Percentiles rank a stretch among this genome's conserved stretches.
These are phyloP conservation scores for Aspergillus nomiae DNA, from an alignment of 2,329 filamentous ascomycete species.

Conservation along the genomic window DNA sequence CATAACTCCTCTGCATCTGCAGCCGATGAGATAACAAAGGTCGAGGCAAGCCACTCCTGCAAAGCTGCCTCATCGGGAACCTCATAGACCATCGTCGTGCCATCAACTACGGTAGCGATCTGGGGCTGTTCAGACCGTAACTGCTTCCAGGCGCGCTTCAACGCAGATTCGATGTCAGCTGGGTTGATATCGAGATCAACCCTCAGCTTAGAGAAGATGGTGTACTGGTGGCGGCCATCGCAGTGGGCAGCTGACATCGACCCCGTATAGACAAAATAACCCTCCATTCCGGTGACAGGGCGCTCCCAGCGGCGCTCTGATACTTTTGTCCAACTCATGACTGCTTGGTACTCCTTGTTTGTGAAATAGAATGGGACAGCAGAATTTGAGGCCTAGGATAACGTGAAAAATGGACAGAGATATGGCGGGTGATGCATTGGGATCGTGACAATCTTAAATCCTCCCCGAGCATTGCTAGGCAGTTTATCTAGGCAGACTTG, in stretches of 20 bases:
- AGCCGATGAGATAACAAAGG: slow-evolving; percentile 10
- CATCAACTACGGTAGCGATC: not conserved
- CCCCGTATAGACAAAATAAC: not conserved
- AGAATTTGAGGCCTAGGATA: too few relatives aligned
- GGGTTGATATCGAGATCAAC: not conserved
- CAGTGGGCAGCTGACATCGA: not conserved
- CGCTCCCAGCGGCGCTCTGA: not conserved
- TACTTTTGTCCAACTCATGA: too few relatives aligned
- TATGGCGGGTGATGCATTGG: too few relatives aligned
- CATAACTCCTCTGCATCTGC: not conserved
- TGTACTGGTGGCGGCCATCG: not conserved
- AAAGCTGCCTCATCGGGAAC: not conserved
- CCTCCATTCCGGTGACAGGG: slow-evolving; percentile 4
- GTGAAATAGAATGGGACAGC: too few relatives aligned
- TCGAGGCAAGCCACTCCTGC: not conserved
- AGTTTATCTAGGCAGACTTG: too few relatives aligned
- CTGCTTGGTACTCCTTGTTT: too few relatives aligned
- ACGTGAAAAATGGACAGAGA: too few relatives aligned
- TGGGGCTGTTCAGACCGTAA: slow-evolving; percentile 2
- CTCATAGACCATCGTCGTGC: slow-evolving; percentile 1
- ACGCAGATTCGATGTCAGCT: not conserved
- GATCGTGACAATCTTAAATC: too few relatives aligned
- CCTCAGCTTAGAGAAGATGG: not conserved
- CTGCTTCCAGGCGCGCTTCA: slow-evolving; percentile 1
- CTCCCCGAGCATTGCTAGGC: too few relatives aligned